A percentile compares a stretch with the other conserved stretches of the same genome.
Conservation (phyloP, 1,284 basidiomycete species). For the Porodaedalea pini region DNA sequence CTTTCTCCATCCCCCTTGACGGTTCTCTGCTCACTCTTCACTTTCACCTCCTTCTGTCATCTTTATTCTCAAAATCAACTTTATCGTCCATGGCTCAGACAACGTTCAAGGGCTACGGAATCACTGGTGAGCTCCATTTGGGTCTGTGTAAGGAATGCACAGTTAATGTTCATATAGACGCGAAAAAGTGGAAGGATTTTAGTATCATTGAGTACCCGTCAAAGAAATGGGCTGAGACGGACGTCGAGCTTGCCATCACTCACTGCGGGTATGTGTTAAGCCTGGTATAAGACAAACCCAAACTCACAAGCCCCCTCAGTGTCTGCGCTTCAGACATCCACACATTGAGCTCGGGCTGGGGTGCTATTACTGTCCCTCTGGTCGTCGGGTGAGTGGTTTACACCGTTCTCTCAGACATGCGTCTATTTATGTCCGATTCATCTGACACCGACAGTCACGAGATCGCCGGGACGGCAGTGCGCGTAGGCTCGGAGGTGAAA, state of each 20-base stretch:
- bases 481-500: constrained; percentile 51
- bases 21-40: background rate
- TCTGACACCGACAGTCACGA: constrained; percentile 43
- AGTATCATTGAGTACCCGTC: constrained; percentile 21
- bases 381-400: constrained; percentile 34
- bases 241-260: constrained; percentile 38
- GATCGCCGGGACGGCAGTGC: constrained; percentile 55
- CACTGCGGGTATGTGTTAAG: constrained; percentile 31
- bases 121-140: constrained; percentile 13
- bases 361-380: constrained; percentile 38
- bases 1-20: background rate
- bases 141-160: background rate
- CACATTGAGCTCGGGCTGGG: constrained; percentile 50
- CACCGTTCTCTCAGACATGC: background rate
- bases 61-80: background rate
- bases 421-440: background rate
- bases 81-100: constrained; percentile 16
- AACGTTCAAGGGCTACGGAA: constrained; percentile 20
- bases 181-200: constrained; percentile 18
- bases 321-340: constrained; percentile 53
- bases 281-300: background rate
- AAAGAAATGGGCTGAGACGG: constrained; percentile 32
- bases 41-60: background rate
- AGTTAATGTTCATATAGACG: constrained; percentile 4
- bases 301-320: constrained; percentile 4